phyloP scores from a whole-genome alignment of 768 basidiomycete species.

The Leccinum uliginosum region DNA sequence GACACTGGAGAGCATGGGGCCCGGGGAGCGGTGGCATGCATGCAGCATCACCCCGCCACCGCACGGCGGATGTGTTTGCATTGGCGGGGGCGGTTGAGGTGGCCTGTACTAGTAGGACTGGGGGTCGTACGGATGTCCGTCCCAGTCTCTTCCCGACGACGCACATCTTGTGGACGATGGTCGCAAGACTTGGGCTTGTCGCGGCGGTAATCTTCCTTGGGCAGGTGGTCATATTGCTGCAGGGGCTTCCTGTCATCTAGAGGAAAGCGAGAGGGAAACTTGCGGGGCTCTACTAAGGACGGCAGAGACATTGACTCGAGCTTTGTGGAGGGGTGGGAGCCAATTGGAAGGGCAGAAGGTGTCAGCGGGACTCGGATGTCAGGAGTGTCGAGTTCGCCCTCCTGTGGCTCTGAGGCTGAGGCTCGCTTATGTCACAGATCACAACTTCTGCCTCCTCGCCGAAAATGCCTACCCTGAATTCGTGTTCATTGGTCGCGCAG shows the following conservation, averaged over 20 bases:
- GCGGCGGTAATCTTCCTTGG: constrained; percentile 44
- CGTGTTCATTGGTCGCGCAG: too few species aligned
- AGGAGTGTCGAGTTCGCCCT: too few species aligned
- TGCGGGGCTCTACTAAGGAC: too few species aligned
- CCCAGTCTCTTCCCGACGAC: constrained; percentile 25
- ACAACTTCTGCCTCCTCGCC: too few species aligned
- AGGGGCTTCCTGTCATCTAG: constrained; percentile 20
- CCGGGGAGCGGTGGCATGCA: constrained; percentile 18
- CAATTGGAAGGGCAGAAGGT: too few species aligned
- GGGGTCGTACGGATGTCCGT: constrained; percentile 17
- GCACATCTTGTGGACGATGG: constrained; percentile 17
- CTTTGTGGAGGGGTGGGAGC: too few species aligned
- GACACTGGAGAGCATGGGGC: constrained; percentile 17
- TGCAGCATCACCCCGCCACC: constrained; percentile 19
- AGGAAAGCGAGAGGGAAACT: too few species aligned
- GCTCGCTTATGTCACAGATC: too few species aligned
- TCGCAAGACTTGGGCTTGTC: constrained; percentile 20
- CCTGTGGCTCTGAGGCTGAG: too few species aligned
- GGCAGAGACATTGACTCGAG: too few species aligned
- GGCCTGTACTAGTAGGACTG: constrained; percentile 21
- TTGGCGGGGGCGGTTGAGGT: background rate
- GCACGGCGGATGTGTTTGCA: constrained; percentile 10
- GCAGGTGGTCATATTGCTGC: constrained; percentile 37
- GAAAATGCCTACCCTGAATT: too few species aligned
- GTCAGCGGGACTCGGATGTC: too few species aligned